Base-by-base conservation (phyloP, 306 rosid genomes). In the Rosa persica region DNA sequence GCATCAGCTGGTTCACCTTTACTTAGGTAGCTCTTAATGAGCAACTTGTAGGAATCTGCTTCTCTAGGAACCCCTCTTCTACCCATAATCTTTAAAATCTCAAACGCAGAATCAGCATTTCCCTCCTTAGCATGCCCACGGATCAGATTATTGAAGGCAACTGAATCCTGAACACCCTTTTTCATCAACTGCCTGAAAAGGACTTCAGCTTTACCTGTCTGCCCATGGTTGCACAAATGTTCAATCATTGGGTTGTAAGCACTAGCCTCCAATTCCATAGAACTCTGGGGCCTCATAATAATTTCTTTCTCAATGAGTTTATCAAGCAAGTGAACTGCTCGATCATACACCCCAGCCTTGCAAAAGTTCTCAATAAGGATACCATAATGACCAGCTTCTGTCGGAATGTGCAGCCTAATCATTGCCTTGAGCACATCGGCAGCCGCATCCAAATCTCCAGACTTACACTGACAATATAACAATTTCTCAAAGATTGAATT, bases 1-100 rank as follows among this genome's bases (percentile, higher is more conserved):
- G 96, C 93, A 80, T 95, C 97, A 77, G 96, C 93, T 0, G 96
- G 98, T 80, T 95, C 97, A 39, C 98, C 98, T 73, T 89, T 92
- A 22, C 91, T 85, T 80, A 95, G 72, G 86, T 82, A 95, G 86
- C 98, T 89, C 86, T 86, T 87, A 69, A 89, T 86, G 69, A 95
- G 98, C 87, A 92, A 79, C 69, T 42, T 82, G 69, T 83, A 95
- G 36, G 97, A 89, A 47, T 91, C 91, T 9, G 85, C 89, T 75
- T 92, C 97, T 61, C 92, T 85, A 27, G 90, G 62, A 44, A 95
- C 89, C 78, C 88, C 91, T 83, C 93, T 91, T 82, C 92, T 85
- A 58, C 88, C 87, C 98, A 95, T 95, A 87, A 92, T 95, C 74
- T 87, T 95, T 8, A 89, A 76, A 76, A 95, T 89, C 80, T 95